Evolutionary conservation across 1,284 basidiomycete genomes (phyloP).

Genomic region (Xerocomus amazonicus): DNA sequence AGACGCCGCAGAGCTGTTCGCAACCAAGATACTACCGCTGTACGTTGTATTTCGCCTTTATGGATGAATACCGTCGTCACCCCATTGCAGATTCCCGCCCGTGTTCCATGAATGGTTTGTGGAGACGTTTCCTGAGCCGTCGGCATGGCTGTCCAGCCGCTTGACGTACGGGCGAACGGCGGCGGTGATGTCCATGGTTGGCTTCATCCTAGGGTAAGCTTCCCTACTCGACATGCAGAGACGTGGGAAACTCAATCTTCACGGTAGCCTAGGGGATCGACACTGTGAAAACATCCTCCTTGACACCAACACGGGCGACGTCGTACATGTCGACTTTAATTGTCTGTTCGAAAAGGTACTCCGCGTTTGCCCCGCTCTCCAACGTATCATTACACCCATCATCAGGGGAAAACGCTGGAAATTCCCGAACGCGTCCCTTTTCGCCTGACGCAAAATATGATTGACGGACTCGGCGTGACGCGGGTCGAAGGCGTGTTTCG

Average conservation of each 20-base stretch:
- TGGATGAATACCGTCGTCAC: constrained; percentile 22
- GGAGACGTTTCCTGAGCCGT: constrained; percentile 94
- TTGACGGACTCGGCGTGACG: constrained; percentile 91
- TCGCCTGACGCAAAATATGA: constrained; percentile 91
- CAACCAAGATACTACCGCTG: constrained; percentile 51
- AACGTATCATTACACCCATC: neutral
- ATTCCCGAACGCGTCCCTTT: constrained; percentile 95
- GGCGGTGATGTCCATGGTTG: constrained; percentile 99
- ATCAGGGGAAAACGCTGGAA: constrained; percentile 81
- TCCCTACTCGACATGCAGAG: too few relatives aligned
- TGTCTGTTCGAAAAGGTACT: constrained; percentile 95
- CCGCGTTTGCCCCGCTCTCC: constrained; percentile 1
- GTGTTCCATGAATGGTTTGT: constrained; percentile 99
- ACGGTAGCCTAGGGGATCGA: constrained; percentile 84
- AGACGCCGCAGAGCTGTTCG: constrained; percentile 60
- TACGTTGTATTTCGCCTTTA: neutral
- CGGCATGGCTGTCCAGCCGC: constrained; percentile 89
- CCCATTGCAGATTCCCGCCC: constrained; percentile 60
- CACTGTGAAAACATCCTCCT: constrained; percentile 98
- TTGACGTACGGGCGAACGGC: constrained; percentile 85
- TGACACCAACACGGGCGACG: constrained; percentile 85
- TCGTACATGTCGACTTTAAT: constrained; percentile 97
- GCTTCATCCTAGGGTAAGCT: constrained; percentile 87
- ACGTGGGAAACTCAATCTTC: too few relatives aligned
- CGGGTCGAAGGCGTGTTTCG: constrained; percentile 96